These are phyloP conservation scores for Cadophora luteo-olivacea DNA, from an alignment of 2,329 filamentous ascomycete genomes.

Conservation along the genomic window DNA sequence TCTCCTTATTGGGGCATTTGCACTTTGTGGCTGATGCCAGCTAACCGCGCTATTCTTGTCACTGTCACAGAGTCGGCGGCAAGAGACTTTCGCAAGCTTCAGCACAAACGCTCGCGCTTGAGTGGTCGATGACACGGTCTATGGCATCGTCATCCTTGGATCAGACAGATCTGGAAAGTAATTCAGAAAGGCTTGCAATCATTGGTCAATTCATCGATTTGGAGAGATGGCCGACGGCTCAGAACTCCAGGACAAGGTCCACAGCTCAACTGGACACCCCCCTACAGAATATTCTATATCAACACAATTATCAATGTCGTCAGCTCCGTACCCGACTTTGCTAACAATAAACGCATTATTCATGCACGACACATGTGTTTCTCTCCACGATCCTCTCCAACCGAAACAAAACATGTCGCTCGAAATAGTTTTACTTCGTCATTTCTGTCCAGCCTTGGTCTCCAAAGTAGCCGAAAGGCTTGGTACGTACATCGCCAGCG, in stretches of 20 bases:
- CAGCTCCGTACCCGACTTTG: not conserved
- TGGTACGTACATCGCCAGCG: not conserved
- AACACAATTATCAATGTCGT: not conserved
- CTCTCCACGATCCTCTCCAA: not conserved
- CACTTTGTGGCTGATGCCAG: constrained; percentile 23
- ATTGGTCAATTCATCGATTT: constrained; percentile 17
- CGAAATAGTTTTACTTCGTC: not conserved
- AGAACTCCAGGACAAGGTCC: not conserved
- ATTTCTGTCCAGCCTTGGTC: constrained; percentile 17
- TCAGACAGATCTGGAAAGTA: not conserved
- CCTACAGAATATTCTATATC: not conserved
- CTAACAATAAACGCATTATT: constrained; percentile 1
- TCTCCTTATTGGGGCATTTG: constrained; percentile 10
- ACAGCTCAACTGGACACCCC: not conserved
- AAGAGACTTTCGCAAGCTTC: not conserved
- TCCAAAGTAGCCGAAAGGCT: not conserved
- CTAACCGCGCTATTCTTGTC: constrained; percentile 27
- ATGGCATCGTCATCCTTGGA: constrained; percentile 1
- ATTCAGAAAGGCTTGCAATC: not conserved
- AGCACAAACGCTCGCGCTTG: constrained; percentile 16
- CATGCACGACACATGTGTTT: constrained; percentile 4
- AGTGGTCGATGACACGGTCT: constrained; percentile 11
- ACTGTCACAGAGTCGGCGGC: constrained; percentile 6
- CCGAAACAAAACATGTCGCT: not conserved
- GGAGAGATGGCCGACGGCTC: not conserved